These are phyloP conservation scores for Boletellus deceptivus DNA, from an alignment of 1,284 basidiomycete genomes.

Conservation along the genomic window DNA sequence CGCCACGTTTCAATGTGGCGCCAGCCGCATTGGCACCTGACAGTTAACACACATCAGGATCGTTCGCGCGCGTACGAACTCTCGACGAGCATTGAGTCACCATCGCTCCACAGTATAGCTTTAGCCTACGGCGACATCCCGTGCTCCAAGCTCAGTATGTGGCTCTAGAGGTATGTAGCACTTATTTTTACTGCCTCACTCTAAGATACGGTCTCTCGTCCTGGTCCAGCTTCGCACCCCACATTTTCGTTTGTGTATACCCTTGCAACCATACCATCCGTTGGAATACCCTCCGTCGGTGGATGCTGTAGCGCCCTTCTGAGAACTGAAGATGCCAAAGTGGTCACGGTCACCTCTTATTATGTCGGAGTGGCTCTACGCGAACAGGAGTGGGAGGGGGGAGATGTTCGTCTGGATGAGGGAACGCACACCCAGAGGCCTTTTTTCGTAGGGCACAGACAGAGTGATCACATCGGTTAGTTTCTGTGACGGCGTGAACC, in stretches of 20 bases:
- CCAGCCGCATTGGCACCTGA: not conserved
- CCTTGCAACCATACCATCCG: slow-evolving; percentile 1
- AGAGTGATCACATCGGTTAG: not conserved
- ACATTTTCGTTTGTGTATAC: not conserved
- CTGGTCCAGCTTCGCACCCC: not conserved
- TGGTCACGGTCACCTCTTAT: slow-evolving; percentile 1
- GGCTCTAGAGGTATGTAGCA: not conserved
- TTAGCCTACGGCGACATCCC: not conserved
- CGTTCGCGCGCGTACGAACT: slow-evolving; percentile 2
- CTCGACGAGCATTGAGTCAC: not conserved
- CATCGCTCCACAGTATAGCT: not conserved
- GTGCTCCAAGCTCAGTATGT: not conserved
- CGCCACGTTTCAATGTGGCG: slow-evolving; percentile 36
- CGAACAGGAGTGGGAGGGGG: slow-evolving; percentile 4
- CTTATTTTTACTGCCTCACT: not conserved
- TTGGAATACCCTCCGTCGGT: not conserved
- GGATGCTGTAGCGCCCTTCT: not conserved
- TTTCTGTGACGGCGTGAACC: not conserved
- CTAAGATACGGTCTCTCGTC: slow-evolving; percentile 4
- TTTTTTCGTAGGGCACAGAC: too few relatives aligned
- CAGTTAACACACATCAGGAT: not conserved
- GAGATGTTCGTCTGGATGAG: slow-evolving; percentile 3
- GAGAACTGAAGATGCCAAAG: not conserved
- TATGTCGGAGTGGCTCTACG: slow-evolving; percentile 3
- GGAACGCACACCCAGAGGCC: not conserved